Evolutionary conservation across 495 filamentous ascomycete species (phyloP), one percentile per base, ranked within the genome.

Genomic region (Penicillium waksmanii): DNA sequence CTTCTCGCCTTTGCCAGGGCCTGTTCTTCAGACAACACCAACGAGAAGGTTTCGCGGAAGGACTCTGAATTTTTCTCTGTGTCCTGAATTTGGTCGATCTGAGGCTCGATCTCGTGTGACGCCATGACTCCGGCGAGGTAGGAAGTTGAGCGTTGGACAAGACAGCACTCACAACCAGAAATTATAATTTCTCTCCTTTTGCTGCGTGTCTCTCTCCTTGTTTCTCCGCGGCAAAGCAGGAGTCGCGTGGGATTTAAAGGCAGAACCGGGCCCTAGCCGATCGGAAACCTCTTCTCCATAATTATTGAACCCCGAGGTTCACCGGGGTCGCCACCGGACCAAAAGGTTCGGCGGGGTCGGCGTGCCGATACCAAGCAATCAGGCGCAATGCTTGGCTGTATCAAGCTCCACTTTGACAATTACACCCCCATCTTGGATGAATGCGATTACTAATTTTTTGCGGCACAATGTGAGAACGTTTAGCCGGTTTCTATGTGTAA

Each of bases 1-100:
- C 46, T 58, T 13, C 70, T 53, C 0, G 70, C 73, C 18, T 64
- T 71, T 0, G 61, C 58, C 15, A 75, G 58, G 0, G 73, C 70
- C 53, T 72, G 62, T 34, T 72, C 67, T 53, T 69, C 70, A 2
- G 68, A 64, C 5, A 75, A 48, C 0, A 67, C 27, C 10, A 70
- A 38, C 5, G 58, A 36, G 7, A 58, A 59, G 23, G 52, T 49
- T 33, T 69, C 63, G 3, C 47, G 53, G 9, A 63, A 61, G 8
- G 49, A 44, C 25, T 66, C 59, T 7, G 53, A 40, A 12, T 47
- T 43, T 18, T 68, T 68, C 23, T 68, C 62, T 15, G 50, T 17
- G 3, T 66, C 64, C 17, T 51, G 54, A 0, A 25, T 53, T 15
- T 56, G 54, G 11, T 7, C 38, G 5, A 31, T 15, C 18, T 10